Evolutionary conservation across 805 yeast genomes (phyloP).

Genomic region (Candida stauntonica): DNA sequence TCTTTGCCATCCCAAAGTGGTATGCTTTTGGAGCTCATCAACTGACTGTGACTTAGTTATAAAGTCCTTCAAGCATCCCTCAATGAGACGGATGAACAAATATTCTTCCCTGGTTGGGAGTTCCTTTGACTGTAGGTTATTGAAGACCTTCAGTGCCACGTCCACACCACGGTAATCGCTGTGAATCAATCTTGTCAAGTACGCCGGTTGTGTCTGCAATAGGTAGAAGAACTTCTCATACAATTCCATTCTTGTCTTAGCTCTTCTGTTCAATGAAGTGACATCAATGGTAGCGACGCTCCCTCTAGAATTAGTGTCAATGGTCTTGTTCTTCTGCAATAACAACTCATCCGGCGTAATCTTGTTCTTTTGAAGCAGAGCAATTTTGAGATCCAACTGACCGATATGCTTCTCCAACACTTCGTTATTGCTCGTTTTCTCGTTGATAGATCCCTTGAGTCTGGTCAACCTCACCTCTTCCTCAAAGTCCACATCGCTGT

Average conservation of each 20-base stretch:
- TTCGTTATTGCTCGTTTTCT: conserved; percentile 66
- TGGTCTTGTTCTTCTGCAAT: conserved; percentile 34
- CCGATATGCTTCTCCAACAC: conserved; percentile 69
- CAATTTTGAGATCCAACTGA: conserved; percentile 72
- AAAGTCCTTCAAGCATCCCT: conserved; percentile 32
- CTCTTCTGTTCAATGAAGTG: conserved; percentile 26
- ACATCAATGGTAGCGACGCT: conserved; percentile 22
- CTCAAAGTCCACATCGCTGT: conserved; percentile 67
- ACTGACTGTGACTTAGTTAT: conserved; percentile 30
- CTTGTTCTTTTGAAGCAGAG: conserved; percentile 72
- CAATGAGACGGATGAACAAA: conserved; percentile 20
- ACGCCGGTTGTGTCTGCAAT: conserved; percentile 77
- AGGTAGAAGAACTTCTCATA: conserved; percentile 79
- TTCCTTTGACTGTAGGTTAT: conserved; percentile 24
- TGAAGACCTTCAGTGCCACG: conserved; percentile 25
- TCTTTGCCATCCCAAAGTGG: conserved; percentile 38
- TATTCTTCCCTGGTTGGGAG: conserved; percentile 27
- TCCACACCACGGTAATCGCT: conserved; percentile 28
- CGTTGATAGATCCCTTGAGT: conserved; percentile 62
- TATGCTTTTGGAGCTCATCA: conserved; percentile 21
- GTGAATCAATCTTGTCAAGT: conserved; percentile 54
- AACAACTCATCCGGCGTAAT: conserved; percentile 70
- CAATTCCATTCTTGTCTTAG: conserved; percentile 52
- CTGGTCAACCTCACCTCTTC: conserved; percentile 68
- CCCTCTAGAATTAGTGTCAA: conserved; percentile 2